A percentile compares a stretch with the other conserved stretches of the same genome.
phyloP scores from a whole-genome alignment of 1,139 yeast genomes.

The Hansenula lynferdii region DNA sequence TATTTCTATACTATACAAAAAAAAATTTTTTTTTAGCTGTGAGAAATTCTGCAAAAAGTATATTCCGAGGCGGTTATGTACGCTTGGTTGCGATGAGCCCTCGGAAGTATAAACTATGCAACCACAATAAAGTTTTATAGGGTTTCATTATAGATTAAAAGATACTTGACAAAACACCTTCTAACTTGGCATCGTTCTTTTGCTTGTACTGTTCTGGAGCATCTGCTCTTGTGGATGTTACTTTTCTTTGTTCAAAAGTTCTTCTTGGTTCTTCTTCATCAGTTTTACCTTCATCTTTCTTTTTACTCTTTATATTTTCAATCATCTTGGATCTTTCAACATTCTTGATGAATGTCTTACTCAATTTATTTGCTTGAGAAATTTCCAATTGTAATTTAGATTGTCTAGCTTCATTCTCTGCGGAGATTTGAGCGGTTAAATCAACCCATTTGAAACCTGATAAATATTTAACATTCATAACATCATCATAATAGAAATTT shows the following conservation, averaged over 20 bases:
- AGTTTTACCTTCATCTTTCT: slow-evolving; percentile 22
- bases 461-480: slow-evolving; percentile 82
- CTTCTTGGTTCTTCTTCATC: slow-evolving; percentile 37
- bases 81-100: background rate
- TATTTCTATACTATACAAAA: background rate
- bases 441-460: slow-evolving; percentile 95
- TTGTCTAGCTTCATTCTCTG: slow-evolving; percentile 85
- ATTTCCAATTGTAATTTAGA: slow-evolving; percentile 84
- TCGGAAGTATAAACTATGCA: background rate
- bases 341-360: slow-evolving; percentile 75
- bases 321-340: slow-evolving; percentile 86
- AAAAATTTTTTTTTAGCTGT: slow-evolving; percentile 1
- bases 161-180: slow-evolving; percentile 16
- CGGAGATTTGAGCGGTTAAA: slow-evolving; percentile 88
- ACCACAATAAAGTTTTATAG: too few relatives aligned
- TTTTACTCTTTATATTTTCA: slow-evolving; percentile 55
- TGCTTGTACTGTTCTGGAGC: slow-evolving; percentile 47
- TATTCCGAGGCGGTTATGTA: background rate
- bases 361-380: slow-evolving; percentile 82
- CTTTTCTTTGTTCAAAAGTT: slow-evolving; percentile 58
- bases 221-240: slow-evolving; percentile 60
- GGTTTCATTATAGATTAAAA: slow-evolving; percentile 8
- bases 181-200: slow-evolving; percentile 17
- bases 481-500: slow-evolving; percentile 91
- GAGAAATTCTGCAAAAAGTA: background rate